Conservation (phyloP, 805 yeast species). For the Candida broadrunensis region DNA sequence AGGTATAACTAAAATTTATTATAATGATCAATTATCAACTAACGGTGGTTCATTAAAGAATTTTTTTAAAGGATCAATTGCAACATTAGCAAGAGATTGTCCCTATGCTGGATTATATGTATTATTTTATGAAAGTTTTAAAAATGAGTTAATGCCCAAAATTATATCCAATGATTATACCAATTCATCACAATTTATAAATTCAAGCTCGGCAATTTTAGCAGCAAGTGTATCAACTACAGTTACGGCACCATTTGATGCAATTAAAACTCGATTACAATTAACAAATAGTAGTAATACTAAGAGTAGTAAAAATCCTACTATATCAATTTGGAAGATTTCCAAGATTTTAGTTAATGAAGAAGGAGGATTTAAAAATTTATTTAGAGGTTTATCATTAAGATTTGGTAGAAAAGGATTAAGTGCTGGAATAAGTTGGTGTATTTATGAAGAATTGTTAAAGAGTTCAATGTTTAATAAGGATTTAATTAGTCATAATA, state of each 20-base stretch:
- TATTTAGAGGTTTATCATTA: slow-evolving; percentile 82
- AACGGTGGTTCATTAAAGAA: slow-evolving; percentile 48
- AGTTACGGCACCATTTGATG: slow-evolving; percentile 91
- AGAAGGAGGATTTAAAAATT: slow-evolving; percentile 48
- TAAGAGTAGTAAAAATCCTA: slow-evolving; percentile 28
- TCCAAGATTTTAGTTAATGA: slow-evolving; percentile 41
- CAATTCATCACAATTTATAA: slow-evolving; percentile 51
- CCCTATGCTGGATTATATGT: slow-evolving; percentile 96
- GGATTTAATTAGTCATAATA: too few species aligned
- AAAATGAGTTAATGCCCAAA: slow-evolving; percentile 54
- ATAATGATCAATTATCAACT: slow-evolving; percentile 9
- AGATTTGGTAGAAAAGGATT: slow-evolving; percentile 81
- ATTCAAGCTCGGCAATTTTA: slow-evolving; percentile 69
- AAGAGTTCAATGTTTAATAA: slow-evolving; percentile 18
- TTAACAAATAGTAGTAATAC: slow-evolving; percentile 23
- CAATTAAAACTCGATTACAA: slow-evolving; percentile 90
- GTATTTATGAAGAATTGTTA: slow-evolving; percentile 88
- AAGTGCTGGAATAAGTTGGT: slow-evolving; percentile 96
- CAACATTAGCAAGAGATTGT: slow-evolving; percentile 86
- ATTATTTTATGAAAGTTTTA: slow-evolving; percentile 72
- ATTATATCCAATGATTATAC: slow-evolving; percentile 5
- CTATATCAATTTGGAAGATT: slow-evolving; percentile 39
- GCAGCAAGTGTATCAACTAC: slow-evolving; percentile 83
- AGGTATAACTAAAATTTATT: slow-evolving; percentile 57
- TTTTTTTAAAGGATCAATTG: slow-evolving; percentile 83